Evolutionary conservation across 192 early-diverging fungal species (phyloP), one percentile per base, ranked within the genome.

Genomic region (Backusella morwellensis): DNA sequence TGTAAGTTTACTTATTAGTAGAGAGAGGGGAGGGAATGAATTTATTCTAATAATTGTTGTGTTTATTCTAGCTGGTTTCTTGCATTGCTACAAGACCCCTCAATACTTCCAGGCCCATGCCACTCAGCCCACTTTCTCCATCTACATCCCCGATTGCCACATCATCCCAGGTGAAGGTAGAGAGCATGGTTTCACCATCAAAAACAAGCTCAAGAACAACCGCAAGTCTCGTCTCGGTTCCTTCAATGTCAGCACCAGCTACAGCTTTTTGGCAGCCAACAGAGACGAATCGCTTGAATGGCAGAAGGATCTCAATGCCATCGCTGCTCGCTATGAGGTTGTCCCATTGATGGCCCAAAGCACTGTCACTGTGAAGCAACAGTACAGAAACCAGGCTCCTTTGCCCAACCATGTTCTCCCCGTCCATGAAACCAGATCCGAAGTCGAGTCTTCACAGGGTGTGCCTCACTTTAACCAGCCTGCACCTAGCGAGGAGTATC

Each of bases 291-390:
- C 15, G 0, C 12, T 17, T 15, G 70, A 36, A 15, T 72, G 70
- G 70, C 42, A 50, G 1, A 0, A 36, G 0, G 14, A 23, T 1
- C 5, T 72, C 0, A 0, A 6, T n/a, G 17, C 40, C 23, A 72
- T 72, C 12, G 14, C 69, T 1, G n/a, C 21, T 14, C 36, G 42
- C 23, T 35, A 47, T 26, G 42, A 72, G 15, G 9, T 19, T 8
- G 41, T 82, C 44, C 78, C 78, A 17, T 75, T 82, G 15, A 70
- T 82, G 2, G 44, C 52, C 75, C 86, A 87, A 0, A 81, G 81
- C 5, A 73, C 29, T 34, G 87, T 82, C 1, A 73, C 79, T 14
- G 50, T 66, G 3, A 52, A 54, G 11, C 70, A 23, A 4, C 15
- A 32, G 23, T 9, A 50, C 29, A 34, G 70, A 40, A 44, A 72